phyloP scores from a whole-genome alignment of 345 rosid genomes.

The Heritiera littoralis region DNA sequence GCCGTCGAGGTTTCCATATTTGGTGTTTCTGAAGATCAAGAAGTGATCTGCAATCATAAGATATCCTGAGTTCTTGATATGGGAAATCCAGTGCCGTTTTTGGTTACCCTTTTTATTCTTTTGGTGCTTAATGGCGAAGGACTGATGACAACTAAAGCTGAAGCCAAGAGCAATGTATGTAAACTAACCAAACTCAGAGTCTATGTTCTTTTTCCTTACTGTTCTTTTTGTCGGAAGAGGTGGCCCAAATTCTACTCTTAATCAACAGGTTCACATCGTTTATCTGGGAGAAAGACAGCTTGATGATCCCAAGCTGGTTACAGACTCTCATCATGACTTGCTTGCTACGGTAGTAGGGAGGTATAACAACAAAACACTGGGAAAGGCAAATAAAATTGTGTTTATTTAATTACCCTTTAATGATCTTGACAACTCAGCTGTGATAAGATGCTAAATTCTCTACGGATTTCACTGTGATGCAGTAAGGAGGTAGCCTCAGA shows the following conservation, averaged over 20 bases:
- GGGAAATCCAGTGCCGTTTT: not conserved
- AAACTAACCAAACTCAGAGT: not conserved
- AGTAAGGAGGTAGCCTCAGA: slow-evolving; percentile 53
- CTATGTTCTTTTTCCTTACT: not conserved
- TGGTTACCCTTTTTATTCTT: not conserved
- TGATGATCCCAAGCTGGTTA: slow-evolving; percentile 39
- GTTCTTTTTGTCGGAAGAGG: not conserved
- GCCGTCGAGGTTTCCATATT: not conserved
- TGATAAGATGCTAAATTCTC: not conserved
- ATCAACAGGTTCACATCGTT: slow-evolving; percentile 57
- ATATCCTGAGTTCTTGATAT: not conserved
- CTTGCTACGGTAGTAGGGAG: slow-evolving; percentile 62
- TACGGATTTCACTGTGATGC: slow-evolving; percentile 32
- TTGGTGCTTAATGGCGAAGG: not conserved
- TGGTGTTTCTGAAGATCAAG: not conserved
- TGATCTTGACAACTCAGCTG: not conserved
- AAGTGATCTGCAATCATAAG: not conserved
- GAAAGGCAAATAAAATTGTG: not conserved
- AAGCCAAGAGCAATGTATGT: slow-evolving; percentile 20
- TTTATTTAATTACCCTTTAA: not conserved
- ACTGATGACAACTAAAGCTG: not conserved
- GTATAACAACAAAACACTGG: slow-evolving; percentile 24
- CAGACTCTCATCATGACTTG: slow-evolving; percentile 61
- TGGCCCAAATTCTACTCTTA: not conserved
- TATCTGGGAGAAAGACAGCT: slow-evolving; percentile 60